Percentiles rank a stretch among this genome's conserved stretches.
Evolutionary conservation across 208 protist species (phyloP).

Genomic region (Leishmania aethiopica): DNA sequence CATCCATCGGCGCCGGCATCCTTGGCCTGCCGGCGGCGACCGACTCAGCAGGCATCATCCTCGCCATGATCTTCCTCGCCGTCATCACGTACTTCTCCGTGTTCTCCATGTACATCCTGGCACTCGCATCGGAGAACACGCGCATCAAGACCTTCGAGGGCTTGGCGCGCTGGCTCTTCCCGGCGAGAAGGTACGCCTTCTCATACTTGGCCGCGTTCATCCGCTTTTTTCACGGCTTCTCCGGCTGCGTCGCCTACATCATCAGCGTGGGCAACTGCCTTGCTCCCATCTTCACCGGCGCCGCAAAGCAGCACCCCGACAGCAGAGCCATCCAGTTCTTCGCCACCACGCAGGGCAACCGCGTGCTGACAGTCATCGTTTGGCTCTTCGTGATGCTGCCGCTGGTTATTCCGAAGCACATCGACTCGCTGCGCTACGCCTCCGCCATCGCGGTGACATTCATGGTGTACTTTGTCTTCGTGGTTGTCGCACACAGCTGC

Average conservation of each 20-base stretch:
- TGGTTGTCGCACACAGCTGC: conserved; percentile 47
- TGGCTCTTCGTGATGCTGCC: conserved; percentile 70
- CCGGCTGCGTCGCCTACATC: conserved; percentile 33
- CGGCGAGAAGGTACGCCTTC: conserved; percentile 27
- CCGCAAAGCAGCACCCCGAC: conserved; percentile 13
- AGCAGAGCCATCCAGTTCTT: conserved; percentile 33
- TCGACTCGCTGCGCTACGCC: conserved; percentile 68
- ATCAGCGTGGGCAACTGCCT: conserved; percentile 40
- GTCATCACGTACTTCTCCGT: conserved; percentile 47
- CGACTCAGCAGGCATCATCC: conserved; percentile 32
- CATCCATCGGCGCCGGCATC: conserved; percentile 46
- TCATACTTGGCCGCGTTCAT: conserved; percentile 47
- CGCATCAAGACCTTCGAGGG: conserved; percentile 45
- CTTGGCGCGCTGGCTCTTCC: conserved; percentile 37
- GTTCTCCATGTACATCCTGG: conserved; percentile 48
- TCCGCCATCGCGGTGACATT: conserved; percentile 52
- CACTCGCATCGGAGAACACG: conserved; percentile 32
- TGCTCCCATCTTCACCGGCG: conserved; percentile 32
- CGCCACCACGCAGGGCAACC: conserved; percentile 19
- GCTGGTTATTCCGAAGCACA: conserved; percentile 56
- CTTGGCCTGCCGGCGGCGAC: conserved; percentile 41
- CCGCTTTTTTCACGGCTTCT: conserved; percentile 36
- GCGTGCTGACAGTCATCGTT: conserved; percentile 35
- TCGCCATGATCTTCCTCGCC: conserved; percentile 37
- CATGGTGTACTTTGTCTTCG: conserved; percentile 55